Conservation (phyloP, 441 rosid species). For the Populus tomentosa region DNA sequence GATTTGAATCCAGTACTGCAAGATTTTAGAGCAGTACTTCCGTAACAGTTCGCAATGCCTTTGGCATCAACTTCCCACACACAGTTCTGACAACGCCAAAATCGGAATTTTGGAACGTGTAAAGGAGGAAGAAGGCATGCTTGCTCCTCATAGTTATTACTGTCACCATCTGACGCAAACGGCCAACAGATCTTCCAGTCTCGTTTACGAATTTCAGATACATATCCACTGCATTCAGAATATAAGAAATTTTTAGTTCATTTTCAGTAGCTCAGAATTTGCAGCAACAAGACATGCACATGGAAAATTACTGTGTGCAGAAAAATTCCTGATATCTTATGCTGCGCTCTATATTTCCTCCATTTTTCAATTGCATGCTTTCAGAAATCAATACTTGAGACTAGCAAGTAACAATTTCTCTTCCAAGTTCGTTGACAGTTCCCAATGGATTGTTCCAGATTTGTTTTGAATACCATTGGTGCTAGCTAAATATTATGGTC, state of each 20-base stretch:
- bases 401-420: background rate
- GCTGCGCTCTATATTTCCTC: background rate
- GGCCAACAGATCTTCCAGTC: constrained; percentile 70
- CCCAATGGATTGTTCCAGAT: background rate
- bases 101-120: constrained; percentile 55
- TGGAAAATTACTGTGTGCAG: background rate
- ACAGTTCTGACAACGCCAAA: constrained; percentile 71
- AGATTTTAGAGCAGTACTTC: constrained; percentile 16
- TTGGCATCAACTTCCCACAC: constrained; percentile 31
- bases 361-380: background rate
- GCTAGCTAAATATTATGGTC: background rate
- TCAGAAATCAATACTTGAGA: background rate
- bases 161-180: constrained; percentile 41
- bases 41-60: constrained; percentile 26
- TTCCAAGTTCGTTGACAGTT: background rate
- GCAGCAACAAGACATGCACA: background rate
- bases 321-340: background rate
- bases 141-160: constrained; percentile 30
- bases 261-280: background rate
- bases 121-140: constrained; percentile 54
- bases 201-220: constrained; percentile 60
- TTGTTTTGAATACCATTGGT: background rate
- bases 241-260: constrained; percentile 1
- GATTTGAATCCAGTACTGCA: constrained; percentile 26
- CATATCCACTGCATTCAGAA: constrained; percentile 65